These are phyloP conservation scores for Xanthoconium separans DNA, from an alignment of 1,284 basidiomycete genomes.

Conservation along the genomic window DNA sequence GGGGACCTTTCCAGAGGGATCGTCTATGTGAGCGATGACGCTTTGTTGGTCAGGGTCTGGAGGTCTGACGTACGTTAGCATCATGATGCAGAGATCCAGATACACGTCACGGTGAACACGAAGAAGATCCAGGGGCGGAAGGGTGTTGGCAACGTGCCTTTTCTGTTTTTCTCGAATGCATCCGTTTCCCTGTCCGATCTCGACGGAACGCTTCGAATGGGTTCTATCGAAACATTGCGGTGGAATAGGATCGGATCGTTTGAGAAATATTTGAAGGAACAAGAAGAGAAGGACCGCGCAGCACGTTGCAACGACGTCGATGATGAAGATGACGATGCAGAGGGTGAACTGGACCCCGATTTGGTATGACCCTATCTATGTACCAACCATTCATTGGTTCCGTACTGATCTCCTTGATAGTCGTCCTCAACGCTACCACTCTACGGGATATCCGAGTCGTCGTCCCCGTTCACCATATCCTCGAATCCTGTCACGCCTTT, in stretches of 20 bases:
- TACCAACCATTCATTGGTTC: not conserved
- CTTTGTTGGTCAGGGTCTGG: not conserved
- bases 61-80: constrained; percentile 38
- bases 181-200: constrained; percentile 30
- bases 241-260: constrained; percentile 31
- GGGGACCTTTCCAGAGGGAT: constrained; percentile 49
- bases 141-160: constrained; percentile 57
- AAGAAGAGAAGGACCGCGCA: constrained; percentile 28
- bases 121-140: constrained; percentile 46
- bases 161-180: constrained; percentile 55
- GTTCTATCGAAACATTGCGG: constrained; percentile 23
- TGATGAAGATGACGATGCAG: constrained; percentile 24
- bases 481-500: constrained; percentile 35
- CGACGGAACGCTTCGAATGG: constrained; percentile 21
- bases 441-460: constrained; percentile 13
- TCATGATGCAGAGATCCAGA: constrained; percentile 48
- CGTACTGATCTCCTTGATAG: constrained; percentile 6
- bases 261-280: constrained; percentile 27
- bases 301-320: constrained; percentile 15
- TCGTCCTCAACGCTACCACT: constrained; percentile 32
- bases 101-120: constrained; percentile 63
- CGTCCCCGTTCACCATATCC: constrained; percentile 25
- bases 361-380: constrained; percentile 15
- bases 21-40: constrained; percentile 51
- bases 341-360: constrained; percentile 30